Conservation (phyloP, 176 grass and related monocot genomes). For the Alloteropsis semialata region DNA sequence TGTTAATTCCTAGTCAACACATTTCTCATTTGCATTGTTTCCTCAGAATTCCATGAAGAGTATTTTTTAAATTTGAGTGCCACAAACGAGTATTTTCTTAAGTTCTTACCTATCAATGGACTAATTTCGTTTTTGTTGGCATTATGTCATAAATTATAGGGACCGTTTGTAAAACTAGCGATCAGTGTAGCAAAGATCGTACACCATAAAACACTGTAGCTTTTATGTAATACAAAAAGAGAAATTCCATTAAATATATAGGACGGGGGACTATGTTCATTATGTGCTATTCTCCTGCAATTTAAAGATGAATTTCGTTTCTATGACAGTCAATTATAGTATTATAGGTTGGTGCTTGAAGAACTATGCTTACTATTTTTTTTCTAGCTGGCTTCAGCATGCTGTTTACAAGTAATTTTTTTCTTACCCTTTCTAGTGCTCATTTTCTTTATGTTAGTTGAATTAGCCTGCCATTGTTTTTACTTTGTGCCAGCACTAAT, state of each 20-base stretch:
- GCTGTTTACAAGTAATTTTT: neutral
- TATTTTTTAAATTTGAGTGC: too few relatives aligned
- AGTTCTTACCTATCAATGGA: slow-evolving; percentile 16
- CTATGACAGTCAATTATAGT: neutral
- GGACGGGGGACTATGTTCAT: neutral
- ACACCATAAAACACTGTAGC: neutral
- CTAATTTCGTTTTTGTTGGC: slow-evolving; percentile 6
- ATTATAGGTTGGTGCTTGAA: neutral
- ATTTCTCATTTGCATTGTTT: neutral
- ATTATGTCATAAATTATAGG: neutral
- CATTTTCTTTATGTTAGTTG: neutral
- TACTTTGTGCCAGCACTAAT: neutral
- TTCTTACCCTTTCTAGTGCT: neutral
- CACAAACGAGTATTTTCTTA: slow-evolving; percentile 15
- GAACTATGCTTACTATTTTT: slow-evolving; percentile 9
- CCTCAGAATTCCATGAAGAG: neutral
- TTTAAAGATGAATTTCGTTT: neutral
- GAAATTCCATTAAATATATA: neutral
- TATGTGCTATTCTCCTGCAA: neutral
- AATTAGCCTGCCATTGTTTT: neutral
- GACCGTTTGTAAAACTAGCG: slow-evolving; percentile 6
- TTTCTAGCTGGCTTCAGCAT: slow-evolving; percentile 10
- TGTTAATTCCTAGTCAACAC: slow-evolving; percentile 1
- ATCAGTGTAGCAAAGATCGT: neutral
- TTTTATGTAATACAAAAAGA: neutral